Conservation (phyloP, 1,284 basidiomycete genomes). For the Microbotryum violaceum region DNA sequence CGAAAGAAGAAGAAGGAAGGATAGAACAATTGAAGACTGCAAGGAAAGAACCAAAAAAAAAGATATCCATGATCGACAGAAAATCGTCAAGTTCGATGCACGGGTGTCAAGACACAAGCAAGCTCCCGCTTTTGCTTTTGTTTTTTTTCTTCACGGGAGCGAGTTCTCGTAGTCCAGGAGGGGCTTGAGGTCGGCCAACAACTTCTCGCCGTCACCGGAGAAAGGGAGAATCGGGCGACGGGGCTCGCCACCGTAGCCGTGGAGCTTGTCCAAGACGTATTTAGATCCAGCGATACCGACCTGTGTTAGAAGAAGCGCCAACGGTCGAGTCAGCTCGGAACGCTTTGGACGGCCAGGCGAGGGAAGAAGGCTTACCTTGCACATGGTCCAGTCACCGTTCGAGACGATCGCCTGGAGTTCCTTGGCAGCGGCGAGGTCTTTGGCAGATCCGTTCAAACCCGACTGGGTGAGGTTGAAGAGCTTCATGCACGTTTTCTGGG, state of each 20-base stretch:
- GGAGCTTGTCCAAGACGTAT: conserved; percentile 10
- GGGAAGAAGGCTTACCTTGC: conserved; percentile 2
- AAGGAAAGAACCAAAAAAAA: too few species aligned
- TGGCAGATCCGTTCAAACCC: conserved; percentile 11
- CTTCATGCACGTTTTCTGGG: conserved; percentile 25
- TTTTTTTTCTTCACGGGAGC: too few species aligned
- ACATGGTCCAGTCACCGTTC: conserved; percentile 19
- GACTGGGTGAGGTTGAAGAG: conserved; percentile 21
- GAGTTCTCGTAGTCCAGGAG: conserved; percentile 18
- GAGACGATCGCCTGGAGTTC: conserved; percentile 21
- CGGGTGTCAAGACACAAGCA: too few species aligned
- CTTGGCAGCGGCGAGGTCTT: conserved; percentile 1
- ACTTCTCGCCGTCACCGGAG: conserved; percentile 12
- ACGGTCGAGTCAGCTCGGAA: too few species aligned
- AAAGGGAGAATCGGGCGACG: conserved; percentile 23
- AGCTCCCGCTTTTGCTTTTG: too few species aligned
- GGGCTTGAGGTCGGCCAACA: conserved; percentile 20
- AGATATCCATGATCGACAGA: too few species aligned
- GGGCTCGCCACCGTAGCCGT: conserved; percentile 21
- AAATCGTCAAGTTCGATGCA: too few species aligned
- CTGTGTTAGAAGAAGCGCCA: too few species aligned
- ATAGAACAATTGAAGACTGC: too few species aligned
- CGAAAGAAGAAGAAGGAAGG: too few species aligned
- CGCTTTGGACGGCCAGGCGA: too few species aligned
- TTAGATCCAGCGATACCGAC: conserved; percentile 21